Evolutionary conservation across 805 yeast species (phyloP).

Genomic region (Lachancea mirantina): DNA sequence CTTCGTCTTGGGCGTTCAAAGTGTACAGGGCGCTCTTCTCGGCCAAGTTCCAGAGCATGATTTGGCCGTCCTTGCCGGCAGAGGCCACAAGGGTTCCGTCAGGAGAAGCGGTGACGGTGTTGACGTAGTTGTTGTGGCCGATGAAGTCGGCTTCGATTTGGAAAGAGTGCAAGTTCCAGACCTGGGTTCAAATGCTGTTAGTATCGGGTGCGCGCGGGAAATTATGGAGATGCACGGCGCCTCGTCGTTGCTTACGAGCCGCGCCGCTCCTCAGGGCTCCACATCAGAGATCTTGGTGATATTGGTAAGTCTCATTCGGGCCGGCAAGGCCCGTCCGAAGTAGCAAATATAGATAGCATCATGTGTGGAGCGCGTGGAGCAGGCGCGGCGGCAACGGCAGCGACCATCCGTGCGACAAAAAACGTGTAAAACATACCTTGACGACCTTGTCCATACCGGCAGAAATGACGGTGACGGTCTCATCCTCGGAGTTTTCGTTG

Average conservation of each 20-base stretch:
- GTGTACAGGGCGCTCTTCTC: slow-evolving; percentile 83
- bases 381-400: not conserved
- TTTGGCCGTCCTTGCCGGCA: slow-evolving; percentile 99
- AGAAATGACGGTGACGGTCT: slow-evolving; percentile 67
- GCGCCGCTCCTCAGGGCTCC: slow-evolving; percentile 3
- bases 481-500: slow-evolving; percentile 24
- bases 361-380: slow-evolving; percentile 33
- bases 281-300: slow-evolving; percentile 99
- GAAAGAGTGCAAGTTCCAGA: slow-evolving; percentile 83
- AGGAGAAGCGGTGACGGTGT: slow-evolving; percentile 96
- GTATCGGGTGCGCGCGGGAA: too few species aligned
- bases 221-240: not conserved
- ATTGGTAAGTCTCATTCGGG: slow-evolving; percentile 89
- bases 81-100: slow-evolving; percentile 99
- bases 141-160: slow-evolving; percentile 88
- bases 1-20: slow-evolving; percentile 91
- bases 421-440: slow-evolving; percentile 85
- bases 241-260: not conserved
- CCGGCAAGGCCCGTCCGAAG: slow-evolving; percentile 79
- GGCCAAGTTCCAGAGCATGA: slow-evolving; percentile 97
- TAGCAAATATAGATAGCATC: slow-evolving; percentile 95
- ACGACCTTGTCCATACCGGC: slow-evolving; percentile 99
- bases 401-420: slow-evolving; percentile 4
- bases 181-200: slow-evolving; percentile 34
- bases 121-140: slow-evolving; percentile 99